phyloP scores from a whole-genome alignment of 2,329 filamentous ascomycete genomes.

The Ascomycota sp. region DNA sequence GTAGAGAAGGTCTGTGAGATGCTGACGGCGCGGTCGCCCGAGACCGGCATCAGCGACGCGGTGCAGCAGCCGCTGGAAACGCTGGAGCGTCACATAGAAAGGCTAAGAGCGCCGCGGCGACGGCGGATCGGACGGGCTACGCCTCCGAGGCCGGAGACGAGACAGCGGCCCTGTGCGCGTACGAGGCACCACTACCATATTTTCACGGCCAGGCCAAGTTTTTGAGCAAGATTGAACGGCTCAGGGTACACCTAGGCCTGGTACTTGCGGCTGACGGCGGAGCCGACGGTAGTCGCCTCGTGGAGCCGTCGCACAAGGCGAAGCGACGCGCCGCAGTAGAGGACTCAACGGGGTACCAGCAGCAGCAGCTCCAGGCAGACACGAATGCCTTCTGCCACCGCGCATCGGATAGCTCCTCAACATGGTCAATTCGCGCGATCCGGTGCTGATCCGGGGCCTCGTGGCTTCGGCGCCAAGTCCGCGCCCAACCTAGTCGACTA shows the following conservation, averaged over 20 bases:
- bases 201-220: conserved; percentile 75
- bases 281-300: neutral
- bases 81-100: conserved; percentile 67
- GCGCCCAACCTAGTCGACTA: conserved; percentile 39
- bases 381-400: conserved; percentile 17
- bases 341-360: neutral
- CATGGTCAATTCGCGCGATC: conserved; percentile 55
- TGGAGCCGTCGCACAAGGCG: neutral
- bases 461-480: conserved; percentile 56
- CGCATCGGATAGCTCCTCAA: conserved; percentile 41
- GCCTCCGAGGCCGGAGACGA: conserved; percentile 65
- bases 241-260: conserved; percentile 30
- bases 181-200: conserved; percentile 62
- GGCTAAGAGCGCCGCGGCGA: conserved; percentile 43
- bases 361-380: neutral
- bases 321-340: neutral
- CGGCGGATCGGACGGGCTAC: conserved; percentile 58
- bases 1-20: conserved; percentile 83
- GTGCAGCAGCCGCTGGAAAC: conserved; percentile 66
- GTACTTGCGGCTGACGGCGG: no score
- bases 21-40: conserved; percentile 35
- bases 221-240: conserved; percentile 44
- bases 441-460: conserved; percentile 42
- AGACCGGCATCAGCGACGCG: conserved; percentile 46
- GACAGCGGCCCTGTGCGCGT: conserved; percentile 60